A percentile compares a stretch with the other conserved stretches of the same genome.
These are phyloP conservation scores for Zymoseptoria brevis DNA, from an alignment of 2,329 filamentous ascomycete species.

Conservation along the genomic window DNA sequence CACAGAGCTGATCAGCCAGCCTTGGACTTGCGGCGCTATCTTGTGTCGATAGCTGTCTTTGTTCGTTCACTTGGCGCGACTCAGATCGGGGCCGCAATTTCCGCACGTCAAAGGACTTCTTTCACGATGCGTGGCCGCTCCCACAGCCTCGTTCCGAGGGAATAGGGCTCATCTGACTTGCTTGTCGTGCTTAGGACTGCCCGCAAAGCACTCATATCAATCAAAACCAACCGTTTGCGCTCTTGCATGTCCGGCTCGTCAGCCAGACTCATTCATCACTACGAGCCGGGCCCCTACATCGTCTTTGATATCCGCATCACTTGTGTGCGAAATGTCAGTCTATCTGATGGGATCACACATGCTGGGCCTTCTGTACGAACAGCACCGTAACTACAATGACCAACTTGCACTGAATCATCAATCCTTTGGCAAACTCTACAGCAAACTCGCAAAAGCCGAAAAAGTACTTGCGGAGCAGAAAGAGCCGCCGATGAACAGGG, in stretches of 20 bases:
- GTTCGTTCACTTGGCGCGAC: slow-evolving; percentile 8
- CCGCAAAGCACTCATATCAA: background rate
- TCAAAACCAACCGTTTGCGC: background rate
- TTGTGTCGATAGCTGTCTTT: slow-evolving; percentile 12
- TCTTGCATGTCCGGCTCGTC: background rate
- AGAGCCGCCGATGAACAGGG: slow-evolving; percentile 17
- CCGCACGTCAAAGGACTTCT: slow-evolving; percentile 18
- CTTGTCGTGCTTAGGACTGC: background rate
- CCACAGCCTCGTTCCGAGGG: background rate
- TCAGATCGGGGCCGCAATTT: slow-evolving; percentile 10
- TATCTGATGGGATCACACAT: slow-evolving; percentile 12
- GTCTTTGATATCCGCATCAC: background rate
- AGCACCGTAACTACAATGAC: slow-evolving; percentile 21
- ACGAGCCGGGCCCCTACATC: slow-evolving; percentile 22
- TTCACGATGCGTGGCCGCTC: slow-evolving; percentile 17
- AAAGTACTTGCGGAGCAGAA: slow-evolving; percentile 14
- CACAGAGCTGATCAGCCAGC: too few species aligned
- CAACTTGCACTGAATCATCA: slow-evolving; percentile 24
- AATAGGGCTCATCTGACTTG: background rate
- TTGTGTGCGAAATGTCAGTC: slow-evolving; percentile 7
- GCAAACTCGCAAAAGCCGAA: slow-evolving; percentile 21
- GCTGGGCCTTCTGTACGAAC: slow-evolving; percentile 20
- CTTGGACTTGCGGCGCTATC: background rate
- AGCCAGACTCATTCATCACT: background rate
- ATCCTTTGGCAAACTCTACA: slow-evolving; percentile 23